Percentiles rank a stretch among this genome's conserved stretches.
Evolutionary conservation across 495 filamentous ascomycete genomes (phyloP).

Genomic region (Penicillium herquei): DNA sequence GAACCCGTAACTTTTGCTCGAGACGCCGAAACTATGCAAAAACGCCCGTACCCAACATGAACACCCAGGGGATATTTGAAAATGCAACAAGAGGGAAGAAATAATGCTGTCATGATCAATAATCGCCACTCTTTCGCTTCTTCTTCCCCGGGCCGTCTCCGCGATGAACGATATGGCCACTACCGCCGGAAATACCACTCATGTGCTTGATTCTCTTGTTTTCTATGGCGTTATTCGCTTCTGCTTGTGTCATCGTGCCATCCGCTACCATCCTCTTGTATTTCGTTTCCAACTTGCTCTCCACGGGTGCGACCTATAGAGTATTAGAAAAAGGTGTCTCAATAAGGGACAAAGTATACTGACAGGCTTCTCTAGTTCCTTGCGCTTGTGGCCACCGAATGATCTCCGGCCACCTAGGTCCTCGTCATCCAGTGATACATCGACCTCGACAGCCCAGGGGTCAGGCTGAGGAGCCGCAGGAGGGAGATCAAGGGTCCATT

Average conservation of each 20-base stretch:
- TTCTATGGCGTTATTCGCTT: too few relatives aligned
- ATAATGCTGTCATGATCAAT: too few relatives aligned
- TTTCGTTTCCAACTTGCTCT: neutral
- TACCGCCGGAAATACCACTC: constrained; percentile 38
- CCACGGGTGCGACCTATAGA: neutral
- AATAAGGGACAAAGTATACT: neutral
- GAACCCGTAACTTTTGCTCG: neutral
- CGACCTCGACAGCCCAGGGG: constrained; percentile 30
- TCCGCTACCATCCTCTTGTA: too few relatives aligned
- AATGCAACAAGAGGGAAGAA: neutral
- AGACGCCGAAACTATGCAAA: constrained; percentile 13
- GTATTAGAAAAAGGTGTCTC: neutral
- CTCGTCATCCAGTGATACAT: constrained; percentile 38
- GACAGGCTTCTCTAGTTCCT: constrained; percentile 19
- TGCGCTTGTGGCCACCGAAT: constrained; percentile 43
- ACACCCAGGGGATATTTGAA: neutral
- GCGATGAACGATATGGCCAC: constrained; percentile 1
- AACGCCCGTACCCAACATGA: constrained; percentile 1
- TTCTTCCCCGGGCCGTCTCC: constrained; percentile 26
- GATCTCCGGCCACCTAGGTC: constrained; percentile 35
- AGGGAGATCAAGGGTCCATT: constrained; percentile 69
- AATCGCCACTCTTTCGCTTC: constrained; percentile 33
- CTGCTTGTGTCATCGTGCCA: too few relatives aligned
- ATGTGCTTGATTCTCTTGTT: constrained; percentile 12
- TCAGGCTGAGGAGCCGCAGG: constrained; percentile 18